Base-by-base conservation (phyloP, 192 early-diverging fungal species). In the Paraglomus brasilianum region DNA sequence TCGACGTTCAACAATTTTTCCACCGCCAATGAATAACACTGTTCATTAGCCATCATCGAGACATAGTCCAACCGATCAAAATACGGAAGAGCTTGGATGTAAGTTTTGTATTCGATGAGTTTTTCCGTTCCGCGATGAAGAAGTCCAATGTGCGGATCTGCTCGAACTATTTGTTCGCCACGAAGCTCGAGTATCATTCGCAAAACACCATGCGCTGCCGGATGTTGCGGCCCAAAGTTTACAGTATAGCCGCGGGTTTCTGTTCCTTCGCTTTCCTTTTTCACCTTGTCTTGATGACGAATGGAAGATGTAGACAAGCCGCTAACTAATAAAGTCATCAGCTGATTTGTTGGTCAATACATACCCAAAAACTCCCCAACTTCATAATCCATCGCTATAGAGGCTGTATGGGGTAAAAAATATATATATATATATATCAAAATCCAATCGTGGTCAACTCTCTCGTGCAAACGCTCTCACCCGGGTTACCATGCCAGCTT, bases 191-290 rank as follows among this genome's bases (percentile, higher is more conserved):
- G 74, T 78, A 99, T 95, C 77, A 99, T 75, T 64, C 95, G 91
- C 76, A 94, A 78, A 69, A 97, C 93, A 44, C 92, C 93, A 90
- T 99, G 97, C 47, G 97, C 97, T 36, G 97, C 97, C 19, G 97
- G 97, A 83, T 99, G 97, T 83, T 99, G 97, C 22, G 97, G 97
- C 43, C 97, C 97, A 83, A 99, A 99, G 85, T 99, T 99, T 81
- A 99, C 86, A 44, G 97, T 99, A 82, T 91, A 98, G 49, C 65
- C 73, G 69, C 15, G 68, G 64, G 39, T 74, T 74, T 40, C 41
- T 52, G 11, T 30, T 53, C 19, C 17, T 55, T 67, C 66, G 13
- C 41, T 40, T 15, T 50, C 49, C 11, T 21, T 59, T 62, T 10
- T 72, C 57, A 50, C 77, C 52, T 5, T 71, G n/a, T 30, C 30